Evolutionary conservation across 73 alveolate genomes (phyloP).

Genomic region (Paramecium pentaurelia): DNA sequence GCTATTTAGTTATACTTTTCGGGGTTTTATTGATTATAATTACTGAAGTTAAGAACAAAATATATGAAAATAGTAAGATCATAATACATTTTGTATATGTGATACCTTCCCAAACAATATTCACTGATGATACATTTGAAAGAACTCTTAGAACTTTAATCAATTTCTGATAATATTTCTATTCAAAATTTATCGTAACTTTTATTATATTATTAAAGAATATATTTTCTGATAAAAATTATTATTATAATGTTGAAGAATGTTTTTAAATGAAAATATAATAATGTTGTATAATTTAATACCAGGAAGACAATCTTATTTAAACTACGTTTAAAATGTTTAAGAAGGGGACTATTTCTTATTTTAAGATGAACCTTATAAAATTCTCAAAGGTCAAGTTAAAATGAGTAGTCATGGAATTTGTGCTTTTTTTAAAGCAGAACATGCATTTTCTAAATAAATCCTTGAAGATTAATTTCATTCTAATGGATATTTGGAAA

Average conservation of each 20-base stretch:
- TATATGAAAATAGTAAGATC: not conserved
- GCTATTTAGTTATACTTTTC: not conserved
- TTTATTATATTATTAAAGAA: not conserved
- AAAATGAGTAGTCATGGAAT: not conserved
- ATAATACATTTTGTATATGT: not conserved
- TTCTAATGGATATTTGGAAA: not conserved
- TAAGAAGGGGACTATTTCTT: not conserved
- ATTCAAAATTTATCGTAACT: not conserved
- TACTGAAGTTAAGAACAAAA: not conserved
- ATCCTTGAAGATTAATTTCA: not conserved
- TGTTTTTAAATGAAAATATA: not conserved
- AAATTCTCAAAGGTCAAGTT: not conserved
- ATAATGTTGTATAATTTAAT: not conserved
- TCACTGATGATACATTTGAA: conserved; percentile 1
- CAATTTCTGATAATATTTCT: not conserved
- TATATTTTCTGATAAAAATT: not conserved
- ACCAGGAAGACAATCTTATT: not conserved
- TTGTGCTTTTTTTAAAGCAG: not conserved
- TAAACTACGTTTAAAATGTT: not conserved
- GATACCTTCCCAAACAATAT: not conserved
- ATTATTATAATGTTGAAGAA: not conserved
- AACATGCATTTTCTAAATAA: not conserved
- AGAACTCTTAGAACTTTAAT: conserved; percentile 2
- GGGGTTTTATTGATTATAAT: not conserved
- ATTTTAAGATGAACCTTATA: not conserved